A percentile compares a stretch with the other conserved stretches of the same genome.
Conservation (phyloP, 192 early-diverging fungal genomes). For the Blastocladiella britannica region DNA sequence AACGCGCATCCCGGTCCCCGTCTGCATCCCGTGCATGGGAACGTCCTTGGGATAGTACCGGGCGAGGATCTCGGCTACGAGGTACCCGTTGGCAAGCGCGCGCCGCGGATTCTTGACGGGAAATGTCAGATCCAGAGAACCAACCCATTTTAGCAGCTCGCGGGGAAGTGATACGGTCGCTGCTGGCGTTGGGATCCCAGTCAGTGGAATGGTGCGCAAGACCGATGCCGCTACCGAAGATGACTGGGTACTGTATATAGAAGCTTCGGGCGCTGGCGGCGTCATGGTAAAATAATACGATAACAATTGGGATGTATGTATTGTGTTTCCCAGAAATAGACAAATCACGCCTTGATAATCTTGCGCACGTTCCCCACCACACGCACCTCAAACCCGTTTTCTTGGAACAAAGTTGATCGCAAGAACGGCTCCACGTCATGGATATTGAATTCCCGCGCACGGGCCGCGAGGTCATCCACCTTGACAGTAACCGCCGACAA, state of each 20-base stretch:
- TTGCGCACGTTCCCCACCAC: conserved; percentile 4
- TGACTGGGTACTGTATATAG: no score
- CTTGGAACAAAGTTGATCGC: conserved; percentile 19
- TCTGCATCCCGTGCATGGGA: conserved; percentile 13
- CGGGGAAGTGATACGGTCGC: no score
- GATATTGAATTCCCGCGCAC: conserved; percentile 31
- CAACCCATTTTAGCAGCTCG: conserved; percentile 27
- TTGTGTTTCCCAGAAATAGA: no score
- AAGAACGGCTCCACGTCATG: conserved; percentile 35
- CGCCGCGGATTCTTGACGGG: conserved; percentile 21
- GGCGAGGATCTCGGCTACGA: conserved; percentile 24
- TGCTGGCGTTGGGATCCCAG: no score
- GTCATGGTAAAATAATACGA: no score
- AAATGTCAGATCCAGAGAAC: conserved; percentile 15
- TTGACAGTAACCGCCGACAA: conserved; percentile 30
- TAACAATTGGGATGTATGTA: no score
- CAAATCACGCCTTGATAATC: conserved; percentile 17
- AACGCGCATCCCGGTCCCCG: conserved; percentile 6
- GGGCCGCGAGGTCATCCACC: conserved; percentile 33
- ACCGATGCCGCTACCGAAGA: no score
- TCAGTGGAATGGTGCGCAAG: no score
- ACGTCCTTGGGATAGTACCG: conserved; percentile 21
- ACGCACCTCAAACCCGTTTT: conserved; percentile 19
- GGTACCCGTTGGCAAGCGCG: conserved; percentile 23
- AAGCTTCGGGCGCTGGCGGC: no score